Base-by-base conservation (phyloP, 1,139 yeast species). In the Spathaspora jeffriesii region DNA sequence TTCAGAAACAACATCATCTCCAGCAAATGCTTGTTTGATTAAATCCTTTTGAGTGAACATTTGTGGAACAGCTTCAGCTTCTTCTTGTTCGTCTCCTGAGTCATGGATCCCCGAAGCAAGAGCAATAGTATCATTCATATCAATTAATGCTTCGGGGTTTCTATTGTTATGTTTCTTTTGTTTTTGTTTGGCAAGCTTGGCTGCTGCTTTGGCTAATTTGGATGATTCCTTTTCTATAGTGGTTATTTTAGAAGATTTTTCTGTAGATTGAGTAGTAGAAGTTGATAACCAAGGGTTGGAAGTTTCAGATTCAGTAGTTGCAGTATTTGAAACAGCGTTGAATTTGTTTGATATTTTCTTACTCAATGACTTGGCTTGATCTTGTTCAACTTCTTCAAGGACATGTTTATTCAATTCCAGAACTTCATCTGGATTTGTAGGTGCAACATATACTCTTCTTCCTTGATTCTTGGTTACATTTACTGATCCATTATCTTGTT, bases 11-110 rank as follows among this genome's bases (percentile, higher is more conserved):
- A 83, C 86, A 61, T 93, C 95, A 67, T 93, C 99, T 21, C 98
- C 98, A 2, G 97, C 98, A 75, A 93, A 93, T 0, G 99, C 99
- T 60, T 92, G 87, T 53, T 85, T 81, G 51, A 90, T 89, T 43
- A 93, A 75, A 48, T 90, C 93, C 51, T 84, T 83, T 64, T 93
- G 97, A 57, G 82, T 79, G 70, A 93, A 89, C 73, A 79, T 68
- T 45, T 66, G 70, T 2, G 61, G 68, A 10, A 60, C 67, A 5
- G 62, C 65, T 22, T 66, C 71, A 8, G 65, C 73, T 44, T 73
- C 76, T 43, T 70, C 70, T 55, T 70, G 70, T 21, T 76, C 73
- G 52, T 80, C 84, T 15, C 50, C 52, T 4, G 39, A 40, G 15
- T 50, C 51, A 30, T 52, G 44, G 5, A 40, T 27, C 1, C 54